phyloP scores from a whole-genome alignment of 192 early-diverging fungal genomes.

The Podila verticillata region DNA sequence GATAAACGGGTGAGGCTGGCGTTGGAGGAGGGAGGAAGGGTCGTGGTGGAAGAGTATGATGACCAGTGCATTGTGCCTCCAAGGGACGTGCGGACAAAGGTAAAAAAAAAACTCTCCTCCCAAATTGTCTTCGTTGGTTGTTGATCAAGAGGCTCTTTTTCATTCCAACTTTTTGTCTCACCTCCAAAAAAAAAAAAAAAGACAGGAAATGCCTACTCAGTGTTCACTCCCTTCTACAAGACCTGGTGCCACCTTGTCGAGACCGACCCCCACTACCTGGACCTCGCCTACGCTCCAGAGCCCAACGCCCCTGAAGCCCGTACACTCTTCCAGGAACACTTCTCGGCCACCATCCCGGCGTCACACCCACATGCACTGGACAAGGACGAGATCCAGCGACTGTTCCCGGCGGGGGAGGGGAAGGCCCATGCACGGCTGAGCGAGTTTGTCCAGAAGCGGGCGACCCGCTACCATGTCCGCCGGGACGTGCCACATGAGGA shows the following conservation, averaged over 20 bases:
- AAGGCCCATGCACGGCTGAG: slow-evolving; percentile 52
- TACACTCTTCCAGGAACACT: slow-evolving; percentile 12
- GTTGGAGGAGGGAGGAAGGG: not conserved
- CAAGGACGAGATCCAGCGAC: slow-evolving; percentile 1
- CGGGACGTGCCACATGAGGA: slow-evolving; percentile 55
- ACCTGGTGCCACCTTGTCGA: slow-evolving; percentile 43
- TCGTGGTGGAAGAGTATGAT: slow-evolving; percentile 48
- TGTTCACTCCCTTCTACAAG: slow-evolving; percentile 45
- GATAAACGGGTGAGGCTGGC: slow-evolving; percentile 36
- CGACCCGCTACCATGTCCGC: slow-evolving; percentile 49
- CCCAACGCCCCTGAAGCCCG: slow-evolving; percentile 18
- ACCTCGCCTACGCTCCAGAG: slow-evolving; percentile 9
- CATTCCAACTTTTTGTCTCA: not conserved
- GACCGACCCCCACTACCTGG: slow-evolving; percentile 29
- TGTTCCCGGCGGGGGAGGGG: slow-evolving; percentile 61
- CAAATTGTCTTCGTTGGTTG: not conserved
- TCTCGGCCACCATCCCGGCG: not conserved
- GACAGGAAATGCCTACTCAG: slow-evolving; percentile 42
- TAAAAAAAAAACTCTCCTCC: slow-evolving; percentile 12
- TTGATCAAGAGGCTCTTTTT: not conserved
- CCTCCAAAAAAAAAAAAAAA: not conserved
- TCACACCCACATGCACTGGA: slow-evolving; percentile 31
- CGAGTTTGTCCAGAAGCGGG: slow-evolving; percentile 43
- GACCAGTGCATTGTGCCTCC: slow-evolving; percentile 69
- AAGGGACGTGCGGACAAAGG: slow-evolving; percentile 59